Percentiles rank a stretch among this genome's conserved stretches.
Evolutionary conservation across 2,329 filamentous ascomycete species (phyloP).

Genomic region (Diaporthe citriasiana): DNA sequence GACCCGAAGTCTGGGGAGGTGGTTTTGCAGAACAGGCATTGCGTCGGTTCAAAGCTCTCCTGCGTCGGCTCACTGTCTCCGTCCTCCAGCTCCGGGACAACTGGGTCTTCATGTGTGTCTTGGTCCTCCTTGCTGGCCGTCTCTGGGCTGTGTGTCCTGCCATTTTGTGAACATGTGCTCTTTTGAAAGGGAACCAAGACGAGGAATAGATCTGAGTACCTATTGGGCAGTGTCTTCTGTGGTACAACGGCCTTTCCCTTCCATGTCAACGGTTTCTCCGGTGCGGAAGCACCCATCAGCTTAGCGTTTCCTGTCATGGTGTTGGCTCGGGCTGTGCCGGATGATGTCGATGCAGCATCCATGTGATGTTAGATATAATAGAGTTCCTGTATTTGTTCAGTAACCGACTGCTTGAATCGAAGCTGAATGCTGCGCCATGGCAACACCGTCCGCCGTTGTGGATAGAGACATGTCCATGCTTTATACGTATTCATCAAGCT

Average conservation of each 20-base stretch:
- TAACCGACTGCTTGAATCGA: background rate
- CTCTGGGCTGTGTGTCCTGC: background rate
- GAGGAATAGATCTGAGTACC: background rate
- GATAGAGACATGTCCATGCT: background rate
- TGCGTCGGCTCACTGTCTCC: background rate
- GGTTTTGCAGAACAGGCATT: constrained; percentile 58
- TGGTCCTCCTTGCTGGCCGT: background rate
- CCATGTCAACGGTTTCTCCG: background rate
- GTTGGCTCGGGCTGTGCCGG: background rate
- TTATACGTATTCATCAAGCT: background rate
- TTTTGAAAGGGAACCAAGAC: background rate
- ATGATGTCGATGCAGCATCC: background rate
- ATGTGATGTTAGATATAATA: background rate
- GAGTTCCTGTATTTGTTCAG: background rate
- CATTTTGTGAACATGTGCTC: background rate
- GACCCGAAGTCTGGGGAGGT: constrained; percentile 48
- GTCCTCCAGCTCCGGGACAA: background rate
- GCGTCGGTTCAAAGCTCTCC: constrained; percentile 44
- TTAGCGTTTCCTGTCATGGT: background rate
- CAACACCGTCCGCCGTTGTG: background rate
- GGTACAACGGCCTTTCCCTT: background rate
- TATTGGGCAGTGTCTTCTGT: background rate
- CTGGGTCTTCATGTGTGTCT: background rate
- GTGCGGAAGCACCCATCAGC: background rate
- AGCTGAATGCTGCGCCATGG: too few species aligned